phyloP scores from a whole-genome alignment of 495 filamentous ascomycete species.

The Trypethelium eluteriae region DNA sequence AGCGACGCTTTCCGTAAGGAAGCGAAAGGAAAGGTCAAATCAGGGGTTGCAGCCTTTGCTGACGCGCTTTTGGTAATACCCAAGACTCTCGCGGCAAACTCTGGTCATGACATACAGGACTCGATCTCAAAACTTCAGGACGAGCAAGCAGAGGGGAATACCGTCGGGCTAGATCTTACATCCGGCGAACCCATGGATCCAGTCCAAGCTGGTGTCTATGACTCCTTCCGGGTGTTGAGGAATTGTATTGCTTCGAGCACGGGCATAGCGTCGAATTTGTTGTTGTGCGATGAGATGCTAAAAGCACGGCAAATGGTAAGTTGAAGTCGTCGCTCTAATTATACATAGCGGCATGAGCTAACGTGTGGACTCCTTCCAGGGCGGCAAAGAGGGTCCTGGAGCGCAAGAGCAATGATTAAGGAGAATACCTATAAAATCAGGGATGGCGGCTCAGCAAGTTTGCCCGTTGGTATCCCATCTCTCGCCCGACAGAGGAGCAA shows the following conservation, averaged over 20 bases:
- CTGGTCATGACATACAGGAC: slow-evolving; percentile 94
- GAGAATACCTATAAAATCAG: not conserved
- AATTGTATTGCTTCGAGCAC: slow-evolving; percentile 91
- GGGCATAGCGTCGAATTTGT: slow-evolving; percentile 88
- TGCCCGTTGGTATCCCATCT: not conserved
- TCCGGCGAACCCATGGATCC: slow-evolving; percentile 94
- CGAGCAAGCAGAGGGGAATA: slow-evolving; percentile 73
- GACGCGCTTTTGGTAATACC: slow-evolving; percentile 91
- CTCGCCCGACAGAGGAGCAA: no score
- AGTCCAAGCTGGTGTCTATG: slow-evolving; percentile 84
- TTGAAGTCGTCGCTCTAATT: not conserved
- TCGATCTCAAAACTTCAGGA: slow-evolving; percentile 77
- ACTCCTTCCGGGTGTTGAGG: slow-evolving; percentile 88
- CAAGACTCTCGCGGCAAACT: slow-evolving; percentile 93
- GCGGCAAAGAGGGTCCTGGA: slow-evolving; percentile 2
- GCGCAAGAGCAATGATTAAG: not conserved
- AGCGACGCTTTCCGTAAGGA: slow-evolving; percentile 74
- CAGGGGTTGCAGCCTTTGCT: slow-evolving; percentile 86
- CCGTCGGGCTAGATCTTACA: slow-evolving; percentile 76
- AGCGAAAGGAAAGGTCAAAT: slow-evolving; percentile 96
- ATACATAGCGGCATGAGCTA: not conserved
- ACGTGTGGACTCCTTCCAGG: not conserved
- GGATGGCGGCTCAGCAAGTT: not conserved
- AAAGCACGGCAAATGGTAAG: slow-evolving; percentile 92
- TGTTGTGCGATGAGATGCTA: slow-evolving; percentile 93